Conservation (phyloP, 1,139 yeast species). For the Petasospora rhodanensis region DNA sequence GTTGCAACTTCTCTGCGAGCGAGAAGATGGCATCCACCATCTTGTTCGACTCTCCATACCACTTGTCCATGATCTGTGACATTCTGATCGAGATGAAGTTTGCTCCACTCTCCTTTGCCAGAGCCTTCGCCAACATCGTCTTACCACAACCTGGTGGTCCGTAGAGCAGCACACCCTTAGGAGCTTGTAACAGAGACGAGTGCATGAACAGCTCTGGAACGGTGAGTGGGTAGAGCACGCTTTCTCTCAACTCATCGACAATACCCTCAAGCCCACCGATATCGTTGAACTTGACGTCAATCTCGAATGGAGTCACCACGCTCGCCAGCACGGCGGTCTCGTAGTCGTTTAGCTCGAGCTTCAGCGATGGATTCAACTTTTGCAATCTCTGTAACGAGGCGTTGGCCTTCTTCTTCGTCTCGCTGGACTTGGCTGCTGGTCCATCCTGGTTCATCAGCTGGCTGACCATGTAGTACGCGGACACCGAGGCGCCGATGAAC, state of each 20-base stretch:
- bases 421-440: constrained; percentile 55
- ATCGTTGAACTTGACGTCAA: constrained; percentile 68
- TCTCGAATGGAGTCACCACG: constrained; percentile 83
- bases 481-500: constrained; percentile 77
- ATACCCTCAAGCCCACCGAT: constrained; percentile 85
- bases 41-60: constrained; percentile 97
- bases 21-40: constrained; percentile 92
- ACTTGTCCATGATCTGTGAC: constrained; percentile 95
- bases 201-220: constrained; percentile 60
- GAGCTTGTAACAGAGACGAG: constrained; percentile 73
- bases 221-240: constrained; percentile 84
- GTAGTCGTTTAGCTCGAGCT: constrained; percentile 62
- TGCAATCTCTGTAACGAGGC: constrained; percentile 58
- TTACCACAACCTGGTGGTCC: constrained; percentile 99
- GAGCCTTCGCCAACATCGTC: constrained; percentile 94
- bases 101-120: constrained; percentile 90
- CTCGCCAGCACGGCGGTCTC: constrained; percentile 71
- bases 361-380: constrained; percentile 52
- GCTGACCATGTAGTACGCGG: constrained; percentile 67
- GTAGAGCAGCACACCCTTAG: constrained; percentile 87
- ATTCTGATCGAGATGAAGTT: constrained; percentile 86
- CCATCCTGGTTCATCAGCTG: constrained; percentile 53
- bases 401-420: constrained; percentile 62
- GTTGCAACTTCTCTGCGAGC: constrained; percentile 83
- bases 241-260: constrained; percentile 79